phyloP scores from a whole-genome alignment of 1,139 yeast genomes.

The Lodderomyces metapsilosis region DNA sequence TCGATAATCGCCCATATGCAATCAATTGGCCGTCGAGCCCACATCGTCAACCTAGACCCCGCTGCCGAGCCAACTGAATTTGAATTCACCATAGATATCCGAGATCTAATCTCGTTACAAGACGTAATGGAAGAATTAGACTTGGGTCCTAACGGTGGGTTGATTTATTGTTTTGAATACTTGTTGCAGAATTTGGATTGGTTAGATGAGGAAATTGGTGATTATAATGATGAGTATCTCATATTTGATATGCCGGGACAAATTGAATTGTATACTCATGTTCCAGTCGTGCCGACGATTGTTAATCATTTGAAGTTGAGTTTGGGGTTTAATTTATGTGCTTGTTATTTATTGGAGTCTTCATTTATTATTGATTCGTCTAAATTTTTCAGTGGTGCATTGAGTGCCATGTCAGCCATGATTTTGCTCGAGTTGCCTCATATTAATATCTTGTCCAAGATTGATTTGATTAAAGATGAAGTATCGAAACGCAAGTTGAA shows the following conservation, averaged over 20 bases:
- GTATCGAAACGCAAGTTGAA: conserved; percentile 73
- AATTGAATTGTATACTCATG: conserved; percentile 91
- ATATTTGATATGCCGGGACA: conserved; percentile 99
- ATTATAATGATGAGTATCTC: conserved; percentile 86
- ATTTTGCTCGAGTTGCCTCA: conserved; percentile 91
- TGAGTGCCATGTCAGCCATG: conserved; percentile 99
- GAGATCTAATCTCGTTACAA: conserved; percentile 85
- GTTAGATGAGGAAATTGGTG: conserved; percentile 95
- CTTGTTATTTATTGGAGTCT: conserved; percentile 88
- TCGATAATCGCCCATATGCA: conserved; percentile 86
- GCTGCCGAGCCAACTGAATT: conserved; percentile 94
- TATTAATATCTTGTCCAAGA: conserved; percentile 79
- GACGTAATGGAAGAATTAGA: conserved; percentile 98
- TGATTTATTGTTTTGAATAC: conserved; percentile 88
- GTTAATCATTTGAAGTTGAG: conserved; percentile 79
- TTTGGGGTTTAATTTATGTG: conserved; percentile 84
- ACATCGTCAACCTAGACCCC: conserved; percentile 92
- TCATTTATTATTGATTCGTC: conserved; percentile 88
- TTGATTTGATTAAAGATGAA: conserved; percentile 80
- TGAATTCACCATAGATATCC: conserved; percentile 89
- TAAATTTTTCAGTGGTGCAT: conserved; percentile 91
- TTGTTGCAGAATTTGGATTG: conserved; percentile 88
- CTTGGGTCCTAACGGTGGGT: conserved; percentile 94
- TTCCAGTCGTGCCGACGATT: conserved; percentile 87
- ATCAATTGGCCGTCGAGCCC: conserved; percentile 87